Evolutionary conservation across 2,329 filamentous ascomycete genomes (phyloP).

Genomic region (Penicillium sp.): DNA sequence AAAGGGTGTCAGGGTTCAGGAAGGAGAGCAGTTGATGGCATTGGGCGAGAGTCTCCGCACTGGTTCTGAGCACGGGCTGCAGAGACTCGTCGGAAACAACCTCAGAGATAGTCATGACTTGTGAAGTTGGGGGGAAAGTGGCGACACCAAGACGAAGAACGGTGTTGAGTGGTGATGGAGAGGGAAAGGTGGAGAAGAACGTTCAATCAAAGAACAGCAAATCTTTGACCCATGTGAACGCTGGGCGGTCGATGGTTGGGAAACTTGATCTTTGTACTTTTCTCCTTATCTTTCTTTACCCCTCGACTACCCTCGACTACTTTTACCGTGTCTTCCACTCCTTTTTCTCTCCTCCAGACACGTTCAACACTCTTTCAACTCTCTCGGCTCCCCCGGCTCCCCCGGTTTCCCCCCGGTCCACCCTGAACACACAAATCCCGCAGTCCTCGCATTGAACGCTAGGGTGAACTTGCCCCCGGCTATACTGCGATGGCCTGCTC

Average conservation of each 20-base stretch:
- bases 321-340: background rate
- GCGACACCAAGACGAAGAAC: background rate
- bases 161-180: conserved; percentile 1
- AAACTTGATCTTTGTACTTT: conserved; percentile 5
- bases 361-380: background rate
- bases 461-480: background rate
- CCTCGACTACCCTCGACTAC: no score
- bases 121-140: background rate
- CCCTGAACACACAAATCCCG: conserved; percentile 4
- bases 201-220: conserved; percentile 2
- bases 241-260: conserved; percentile 17
- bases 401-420: conserved; percentile 7
- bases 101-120: conserved; percentile 50
- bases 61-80: conserved; percentile 63
- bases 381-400: background rate
- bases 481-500: conserved; percentile 36
- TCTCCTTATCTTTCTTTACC: conserved; percentile 7
- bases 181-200: conserved; percentile 6
- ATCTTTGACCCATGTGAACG: conserved; percentile 15
- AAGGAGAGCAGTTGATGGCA: conserved; percentile 57
- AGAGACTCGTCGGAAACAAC: conserved; percentile 63
- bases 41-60: conserved; percentile 67
- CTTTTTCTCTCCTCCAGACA: background rate
- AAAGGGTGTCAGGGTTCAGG: conserved; percentile 46
- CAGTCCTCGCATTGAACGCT: background rate